Evolutionary conservation across 2,329 filamentous ascomycete species (phyloP).

Genomic region (Phialemonium atrogriseum): DNA sequence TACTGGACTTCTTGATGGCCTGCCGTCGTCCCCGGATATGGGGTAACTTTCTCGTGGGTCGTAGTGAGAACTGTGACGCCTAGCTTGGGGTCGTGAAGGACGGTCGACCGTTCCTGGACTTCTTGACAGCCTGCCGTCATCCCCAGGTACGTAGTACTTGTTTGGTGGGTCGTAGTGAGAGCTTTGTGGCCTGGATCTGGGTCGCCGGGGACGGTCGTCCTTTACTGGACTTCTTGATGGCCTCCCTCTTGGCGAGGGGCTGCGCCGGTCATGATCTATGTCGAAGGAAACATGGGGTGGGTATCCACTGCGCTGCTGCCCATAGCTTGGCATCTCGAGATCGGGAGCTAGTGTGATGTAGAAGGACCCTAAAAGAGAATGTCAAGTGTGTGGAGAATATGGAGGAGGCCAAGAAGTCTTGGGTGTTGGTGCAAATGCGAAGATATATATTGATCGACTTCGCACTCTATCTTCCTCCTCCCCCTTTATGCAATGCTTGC

Average conservation of each 20-base stretch:
- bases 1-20: not conserved
- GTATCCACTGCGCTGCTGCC: no score
- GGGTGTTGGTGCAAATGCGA: no score
- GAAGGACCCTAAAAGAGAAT: no score
- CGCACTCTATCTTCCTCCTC: no score
- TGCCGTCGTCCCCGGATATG: conserved; percentile 6
- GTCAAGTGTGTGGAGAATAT: no score
- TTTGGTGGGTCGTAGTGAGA: conserved; percentile 10
- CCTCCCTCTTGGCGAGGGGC: no score
- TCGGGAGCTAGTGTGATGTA: no score
- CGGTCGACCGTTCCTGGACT: not conserved
- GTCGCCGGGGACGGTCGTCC: conserved; percentile 1
- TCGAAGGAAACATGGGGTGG: no score
- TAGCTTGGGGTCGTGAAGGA: not conserved
- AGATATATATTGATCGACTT: no score
- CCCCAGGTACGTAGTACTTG: conserved; percentile 7
- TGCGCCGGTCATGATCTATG: conserved; percentile 2
- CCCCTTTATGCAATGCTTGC: no score
- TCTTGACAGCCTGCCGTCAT: conserved; percentile 5
- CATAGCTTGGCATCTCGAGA: no score
- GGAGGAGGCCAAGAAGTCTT: no score
- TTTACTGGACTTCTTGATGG: not conserved
- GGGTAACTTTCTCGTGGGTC: conserved; percentile 9
- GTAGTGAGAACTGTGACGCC: conserved; percentile 7
- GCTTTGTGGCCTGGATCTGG: conserved; percentile 3